Conservation (phyloP, 2,329 filamentous ascomycete species). For the Colletotrichum siamense region DNA sequence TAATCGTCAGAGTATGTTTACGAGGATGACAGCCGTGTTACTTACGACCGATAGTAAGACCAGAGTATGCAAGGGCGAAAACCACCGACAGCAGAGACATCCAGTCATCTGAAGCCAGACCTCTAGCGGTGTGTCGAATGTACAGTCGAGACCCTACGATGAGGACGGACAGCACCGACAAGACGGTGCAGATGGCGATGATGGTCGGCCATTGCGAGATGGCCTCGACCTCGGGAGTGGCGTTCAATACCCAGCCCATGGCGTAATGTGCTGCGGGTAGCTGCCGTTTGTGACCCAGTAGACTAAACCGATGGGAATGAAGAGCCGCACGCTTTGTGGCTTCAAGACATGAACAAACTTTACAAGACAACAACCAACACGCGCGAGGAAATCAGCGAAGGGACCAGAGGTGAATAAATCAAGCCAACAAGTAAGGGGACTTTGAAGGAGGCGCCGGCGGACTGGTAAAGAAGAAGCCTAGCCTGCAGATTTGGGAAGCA, state of each 20-base stretch:
- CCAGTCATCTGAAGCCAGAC: conserved; percentile 54
- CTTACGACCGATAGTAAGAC: conserved; percentile 55
- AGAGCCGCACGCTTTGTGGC: neutral
- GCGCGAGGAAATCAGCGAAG: neutral
- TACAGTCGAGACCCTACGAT: conserved; percentile 47
- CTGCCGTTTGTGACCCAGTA: neutral
- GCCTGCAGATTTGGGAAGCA: neutral
- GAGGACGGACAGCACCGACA: conserved; percentile 47
- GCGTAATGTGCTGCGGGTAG: neutral
- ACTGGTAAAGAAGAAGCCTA: neutral
- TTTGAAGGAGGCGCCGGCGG: neutral
- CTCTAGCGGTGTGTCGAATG: conserved; percentile 45
- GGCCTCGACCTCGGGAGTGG: conserved; percentile 48
- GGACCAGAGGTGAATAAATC: neutral
- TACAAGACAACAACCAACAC: neutral
- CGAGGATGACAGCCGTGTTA: neutral
- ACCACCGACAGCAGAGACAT: conserved; percentile 43
- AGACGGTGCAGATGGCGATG: conserved; percentile 50
- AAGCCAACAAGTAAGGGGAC: neutral
- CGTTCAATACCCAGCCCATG: conserved; percentile 59
- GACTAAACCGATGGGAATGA: neutral
- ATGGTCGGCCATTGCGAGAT: conserved; percentile 54
- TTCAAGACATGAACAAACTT: neutral
- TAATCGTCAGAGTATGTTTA: neutral
- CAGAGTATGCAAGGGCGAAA: conserved; percentile 54